These are phyloP conservation scores for Stenogyne calaminthoides DNA, from an alignment of 305 asterid species.

Conservation along the genomic window DNA sequence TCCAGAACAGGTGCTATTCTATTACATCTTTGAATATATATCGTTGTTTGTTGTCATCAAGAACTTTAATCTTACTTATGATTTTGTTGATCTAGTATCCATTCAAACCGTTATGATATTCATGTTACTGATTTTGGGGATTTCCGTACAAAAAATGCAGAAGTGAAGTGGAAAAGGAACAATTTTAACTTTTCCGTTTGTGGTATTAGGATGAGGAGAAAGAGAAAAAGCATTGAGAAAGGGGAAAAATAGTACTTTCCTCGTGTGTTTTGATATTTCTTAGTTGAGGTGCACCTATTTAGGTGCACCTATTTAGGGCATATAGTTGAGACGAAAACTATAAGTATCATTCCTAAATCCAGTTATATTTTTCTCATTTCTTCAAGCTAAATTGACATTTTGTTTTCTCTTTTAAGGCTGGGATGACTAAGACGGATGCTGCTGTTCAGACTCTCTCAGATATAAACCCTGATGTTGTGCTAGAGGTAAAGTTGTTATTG, in stretches of 20 bases:
- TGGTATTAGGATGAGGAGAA: slow-evolving; percentile 10
- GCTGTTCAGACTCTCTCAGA: slow-evolving; percentile 95
- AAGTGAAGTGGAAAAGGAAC: slow-evolving; percentile 18
- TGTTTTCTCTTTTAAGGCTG: slow-evolving; percentile 52
- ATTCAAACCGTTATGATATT: slow-evolving; percentile 20
- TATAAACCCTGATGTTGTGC: slow-evolving; percentile 98
- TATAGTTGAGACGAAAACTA: slow-evolving; percentile 5
- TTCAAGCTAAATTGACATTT: slow-evolving; percentile 23
- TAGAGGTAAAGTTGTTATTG: slow-evolving; percentile 69
- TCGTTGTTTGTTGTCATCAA: slow-evolving; percentile 6
- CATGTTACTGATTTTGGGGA: background rate
- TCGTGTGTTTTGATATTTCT: background rate
- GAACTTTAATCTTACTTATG: slow-evolving; percentile 9
- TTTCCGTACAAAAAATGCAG: background rate
- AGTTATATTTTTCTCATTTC: slow-evolving; percentile 12
- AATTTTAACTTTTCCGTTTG: background rate
- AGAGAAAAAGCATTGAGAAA: slow-evolving; percentile 17
- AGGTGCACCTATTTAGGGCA: background rate
- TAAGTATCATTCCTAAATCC: background rate
- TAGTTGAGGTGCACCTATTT: slow-evolving; percentile 2
- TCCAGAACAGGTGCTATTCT: slow-evolving; percentile 83
- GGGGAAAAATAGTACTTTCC: background rate
- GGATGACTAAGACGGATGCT: slow-evolving; percentile 99
- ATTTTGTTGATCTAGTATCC: slow-evolving; percentile 18
- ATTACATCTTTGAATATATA: slow-evolving; percentile 18